Conservation (phyloP, 495 filamentous ascomycete genomes). For the Penicillium cataractarum region DNA sequence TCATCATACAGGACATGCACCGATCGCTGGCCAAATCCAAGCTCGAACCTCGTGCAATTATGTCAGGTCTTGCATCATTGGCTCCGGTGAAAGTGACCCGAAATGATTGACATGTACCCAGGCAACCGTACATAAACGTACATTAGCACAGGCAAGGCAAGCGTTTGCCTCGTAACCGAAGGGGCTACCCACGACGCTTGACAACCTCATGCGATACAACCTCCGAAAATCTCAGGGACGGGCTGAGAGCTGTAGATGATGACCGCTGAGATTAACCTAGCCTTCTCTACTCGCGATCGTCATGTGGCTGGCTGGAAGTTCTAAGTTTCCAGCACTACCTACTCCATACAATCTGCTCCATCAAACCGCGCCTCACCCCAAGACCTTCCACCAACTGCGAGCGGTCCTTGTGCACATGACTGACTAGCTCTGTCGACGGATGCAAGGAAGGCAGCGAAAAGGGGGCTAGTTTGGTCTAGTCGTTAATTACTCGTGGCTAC, state of each 20-base stretch:
- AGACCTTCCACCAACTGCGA: not conserved
- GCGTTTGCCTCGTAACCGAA: not conserved
- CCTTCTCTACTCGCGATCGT: not conserved
- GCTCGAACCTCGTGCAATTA: not conserved
- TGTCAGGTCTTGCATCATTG: not conserved
- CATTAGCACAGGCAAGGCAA: not conserved
- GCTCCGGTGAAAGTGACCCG: not conserved
- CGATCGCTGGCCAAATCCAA: not conserved
- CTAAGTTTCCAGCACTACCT: not conserved
- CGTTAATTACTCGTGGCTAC: not conserved
- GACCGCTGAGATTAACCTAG: not conserved
- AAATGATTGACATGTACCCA: not conserved
- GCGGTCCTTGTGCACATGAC: slow-evolving; percentile 6
- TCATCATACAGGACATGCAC: not conserved
- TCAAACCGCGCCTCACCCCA: not conserved
- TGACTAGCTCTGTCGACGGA: not conserved
- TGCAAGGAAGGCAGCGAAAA: not conserved
- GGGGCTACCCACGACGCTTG: not conserved
- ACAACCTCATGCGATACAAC: not conserved
- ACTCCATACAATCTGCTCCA: not conserved
- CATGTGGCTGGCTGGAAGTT: not conserved
- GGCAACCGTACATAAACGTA: not conserved
- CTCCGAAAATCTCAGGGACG: not conserved
- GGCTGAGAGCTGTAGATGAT: not conserved
- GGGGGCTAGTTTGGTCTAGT: not conserved